Conservation (phyloP, 257 asterid genomes). For the Solanum arcanum region DNA sequence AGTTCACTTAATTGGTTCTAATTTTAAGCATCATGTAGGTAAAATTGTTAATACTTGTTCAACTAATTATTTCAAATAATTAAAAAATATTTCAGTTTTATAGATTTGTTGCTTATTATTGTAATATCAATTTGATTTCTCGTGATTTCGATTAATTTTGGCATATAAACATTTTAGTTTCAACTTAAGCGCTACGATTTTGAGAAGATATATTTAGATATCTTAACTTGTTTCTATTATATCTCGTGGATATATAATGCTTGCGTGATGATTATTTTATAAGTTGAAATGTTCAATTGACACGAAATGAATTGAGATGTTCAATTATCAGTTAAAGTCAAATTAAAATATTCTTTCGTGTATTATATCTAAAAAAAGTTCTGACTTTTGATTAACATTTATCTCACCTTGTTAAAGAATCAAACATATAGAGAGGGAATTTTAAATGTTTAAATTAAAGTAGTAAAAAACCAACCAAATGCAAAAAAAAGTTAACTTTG, state of each 20-base stretch:
- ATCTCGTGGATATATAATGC: fast-evolving
- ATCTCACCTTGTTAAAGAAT: not conserved
- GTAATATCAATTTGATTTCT: not conserved
- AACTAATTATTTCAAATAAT: not conserved
- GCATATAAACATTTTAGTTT: not conserved
- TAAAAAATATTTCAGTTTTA: not conserved
- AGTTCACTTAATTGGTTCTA: not conserved
- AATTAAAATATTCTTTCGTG: too few relatives aligned
- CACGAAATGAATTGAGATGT: too few relatives aligned
- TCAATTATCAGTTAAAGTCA: too few relatives aligned
- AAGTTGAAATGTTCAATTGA: not conserved
- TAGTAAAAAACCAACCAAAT: not conserved
- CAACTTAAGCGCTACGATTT: not conserved
- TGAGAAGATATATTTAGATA: not conserved
- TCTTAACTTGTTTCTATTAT: fast-evolving
- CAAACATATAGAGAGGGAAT: not conserved
- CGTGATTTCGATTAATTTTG: not conserved
- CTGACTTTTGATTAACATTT: not conserved
- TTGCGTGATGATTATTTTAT: too few relatives aligned
- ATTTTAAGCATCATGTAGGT: not conserved
- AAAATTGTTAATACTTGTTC: not conserved
- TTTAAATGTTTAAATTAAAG: not conserved
- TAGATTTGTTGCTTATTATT: not conserved
- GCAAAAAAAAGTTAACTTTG: not conserved
- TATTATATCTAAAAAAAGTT: too few relatives aligned